Evolutionary conservation across 140 eudicot species (phyloP).

Genomic region (Artemisia princeps): DNA sequence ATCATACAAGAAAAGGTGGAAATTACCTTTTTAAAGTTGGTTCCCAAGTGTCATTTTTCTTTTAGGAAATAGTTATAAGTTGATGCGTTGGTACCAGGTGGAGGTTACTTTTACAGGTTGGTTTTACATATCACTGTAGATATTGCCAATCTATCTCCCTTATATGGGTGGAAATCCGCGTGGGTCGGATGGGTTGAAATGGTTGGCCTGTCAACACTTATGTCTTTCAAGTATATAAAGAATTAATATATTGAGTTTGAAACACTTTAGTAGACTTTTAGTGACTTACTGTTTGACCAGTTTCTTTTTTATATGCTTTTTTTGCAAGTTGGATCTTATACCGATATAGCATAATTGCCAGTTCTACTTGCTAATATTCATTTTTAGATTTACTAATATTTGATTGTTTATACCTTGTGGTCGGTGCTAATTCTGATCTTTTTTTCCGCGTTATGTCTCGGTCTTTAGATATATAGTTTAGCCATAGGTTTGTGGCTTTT

Average conservation of each 20-base stretch:
- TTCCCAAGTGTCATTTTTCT: background rate
- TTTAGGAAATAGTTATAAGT: background rate
- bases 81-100: background rate
- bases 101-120: no score
- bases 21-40: background rate
- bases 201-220: background rate
- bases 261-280: no score
- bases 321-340: background rate
- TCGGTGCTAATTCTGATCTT: slow-evolving; percentile 3
- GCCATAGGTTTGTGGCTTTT: background rate
- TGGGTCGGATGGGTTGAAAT: background rate
- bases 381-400: background rate
- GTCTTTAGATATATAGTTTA: background rate
- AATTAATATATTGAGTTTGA: no score
- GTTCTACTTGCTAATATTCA: background rate
- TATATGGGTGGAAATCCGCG: background rate
- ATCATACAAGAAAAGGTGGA: background rate
- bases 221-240: no score
- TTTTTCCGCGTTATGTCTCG: background rate
- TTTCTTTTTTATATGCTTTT: no score
- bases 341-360: background rate
- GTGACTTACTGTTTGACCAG: no score
- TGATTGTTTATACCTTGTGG: background rate
- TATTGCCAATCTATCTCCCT: background rate
- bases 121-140: no score